Conservation (phyloP, 1,284 basidiomycete genomes). For the Afroboletus lepidellus region DNA sequence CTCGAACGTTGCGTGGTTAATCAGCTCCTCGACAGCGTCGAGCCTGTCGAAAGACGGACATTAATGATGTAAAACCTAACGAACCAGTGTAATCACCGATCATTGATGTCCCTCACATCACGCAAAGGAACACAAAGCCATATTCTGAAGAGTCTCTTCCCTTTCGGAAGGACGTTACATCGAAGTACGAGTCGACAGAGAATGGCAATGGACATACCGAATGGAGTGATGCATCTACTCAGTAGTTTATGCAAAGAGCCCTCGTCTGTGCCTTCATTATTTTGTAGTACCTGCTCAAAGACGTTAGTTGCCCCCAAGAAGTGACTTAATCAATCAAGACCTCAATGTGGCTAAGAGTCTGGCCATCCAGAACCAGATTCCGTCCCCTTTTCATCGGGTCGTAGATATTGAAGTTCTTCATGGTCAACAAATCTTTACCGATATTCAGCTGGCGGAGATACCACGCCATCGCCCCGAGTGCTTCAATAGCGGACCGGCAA, state of each 20-base stretch:
- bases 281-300: constrained; percentile 69
- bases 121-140: constrained; percentile 92
- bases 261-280: constrained; percentile 88
- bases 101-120: constrained; percentile 80
- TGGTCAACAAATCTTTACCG: constrained; percentile 88
- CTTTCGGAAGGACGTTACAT: constrained; percentile 38
- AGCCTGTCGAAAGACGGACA: constrained; percentile 50
- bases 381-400: constrained; percentile 89
- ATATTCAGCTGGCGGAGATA: constrained; percentile 91
- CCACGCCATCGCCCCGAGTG: constrained; percentile 90
- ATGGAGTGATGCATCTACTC: constrained; percentile 86
- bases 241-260: constrained; percentile 84
- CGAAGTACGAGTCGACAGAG: constrained; percentile 7
- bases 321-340: constrained; percentile 37
- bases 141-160: constrained; percentile 89
- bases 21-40: constrained; percentile 89
- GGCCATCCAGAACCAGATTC: constrained; percentile 86
- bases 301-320: constrained; percentile 12
- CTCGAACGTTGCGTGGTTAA: constrained; percentile 75
- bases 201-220: constrained; percentile 52
- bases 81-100: constrained; percentile 51
- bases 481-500: constrained; percentile 70
- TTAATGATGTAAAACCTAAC: constrained; percentile 10
- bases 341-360: constrained; percentile 92
- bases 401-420: constrained; percentile 95